Evolutionary conservation across 257 asterid genomes (phyloP).

Genomic region (Solanum clarkiae): DNA sequence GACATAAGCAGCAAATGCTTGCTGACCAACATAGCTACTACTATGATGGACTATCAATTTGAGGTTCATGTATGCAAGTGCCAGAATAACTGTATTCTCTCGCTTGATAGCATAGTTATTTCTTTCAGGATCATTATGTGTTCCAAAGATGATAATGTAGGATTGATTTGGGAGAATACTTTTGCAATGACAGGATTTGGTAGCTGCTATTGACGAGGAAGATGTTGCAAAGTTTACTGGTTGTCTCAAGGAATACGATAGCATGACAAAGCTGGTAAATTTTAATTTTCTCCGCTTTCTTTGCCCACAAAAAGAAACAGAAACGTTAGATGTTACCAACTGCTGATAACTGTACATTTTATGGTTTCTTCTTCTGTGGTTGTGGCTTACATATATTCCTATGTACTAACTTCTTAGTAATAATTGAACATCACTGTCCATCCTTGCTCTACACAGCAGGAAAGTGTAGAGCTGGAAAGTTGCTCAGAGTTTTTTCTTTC

Average conservation of each 20-base stretch:
- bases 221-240: conserved; percentile 81
- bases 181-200: conserved; percentile 45
- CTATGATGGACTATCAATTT: not conserved
- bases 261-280: conserved; percentile 86
- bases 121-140: not conserved
- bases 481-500: not conserved
- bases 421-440: not conserved
- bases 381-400: not conserved
- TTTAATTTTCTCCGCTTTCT: not conserved
- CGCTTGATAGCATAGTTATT: not conserved
- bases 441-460: not conserved
- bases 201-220: conserved; percentile 85
- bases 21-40: not conserved
- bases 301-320: not conserved
- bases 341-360: not conserved
- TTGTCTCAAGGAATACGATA: conserved; percentile 93
- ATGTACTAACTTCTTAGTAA: not conserved
- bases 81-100: not conserved
- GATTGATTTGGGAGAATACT: not conserved
- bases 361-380: not conserved
- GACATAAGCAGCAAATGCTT: not conserved
- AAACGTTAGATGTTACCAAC: not conserved
- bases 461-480: not conserved
- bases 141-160: not conserved
- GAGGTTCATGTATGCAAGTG: not conserved